Evolutionary conservation across 192 early-diverging fungal genomes (phyloP).

Genomic region (Gamsiella multidivaricata): DNA sequence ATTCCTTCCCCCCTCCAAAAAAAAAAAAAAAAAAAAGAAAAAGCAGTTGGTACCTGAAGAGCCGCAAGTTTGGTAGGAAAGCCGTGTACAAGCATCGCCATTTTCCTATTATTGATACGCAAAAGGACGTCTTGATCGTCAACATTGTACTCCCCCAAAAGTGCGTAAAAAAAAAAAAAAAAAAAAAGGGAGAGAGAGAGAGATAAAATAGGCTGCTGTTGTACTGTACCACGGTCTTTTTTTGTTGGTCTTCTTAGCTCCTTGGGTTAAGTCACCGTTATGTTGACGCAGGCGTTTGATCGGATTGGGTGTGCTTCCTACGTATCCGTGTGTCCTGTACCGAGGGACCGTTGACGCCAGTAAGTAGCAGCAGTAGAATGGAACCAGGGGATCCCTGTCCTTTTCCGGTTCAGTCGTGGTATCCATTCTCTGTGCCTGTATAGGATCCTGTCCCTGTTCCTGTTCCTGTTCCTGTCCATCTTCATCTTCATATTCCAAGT

Average conservation of each 20-base stretch:
- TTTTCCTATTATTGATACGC: constrained; percentile 19
- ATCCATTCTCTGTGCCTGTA: no score
- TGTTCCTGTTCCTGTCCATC: background rate
- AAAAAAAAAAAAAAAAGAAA: background rate
- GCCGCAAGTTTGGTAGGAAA: constrained; percentile 49
- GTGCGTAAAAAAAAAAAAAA: background rate
- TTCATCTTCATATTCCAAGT: background rate
- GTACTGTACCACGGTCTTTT: constrained; percentile 39
- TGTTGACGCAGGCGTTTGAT: constrained; percentile 39
- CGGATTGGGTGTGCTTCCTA: constrained; percentile 44
- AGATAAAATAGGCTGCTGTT: background rate
- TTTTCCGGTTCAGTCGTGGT: no score
- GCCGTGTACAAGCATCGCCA: constrained; percentile 33
- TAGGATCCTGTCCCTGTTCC: background rate
- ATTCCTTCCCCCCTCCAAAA: background rate
- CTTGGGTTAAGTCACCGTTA: constrained; percentile 46
- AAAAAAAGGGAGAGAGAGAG: no score
- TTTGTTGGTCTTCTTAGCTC: constrained; percentile 43
- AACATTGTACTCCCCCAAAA: no score
- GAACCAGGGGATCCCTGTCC: constrained; percentile 20
- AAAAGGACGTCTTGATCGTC: background rate
- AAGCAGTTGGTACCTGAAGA: constrained; percentile 21
- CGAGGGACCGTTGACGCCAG: constrained; percentile 36
- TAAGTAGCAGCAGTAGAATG: constrained; percentile 50
- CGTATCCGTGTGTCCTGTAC: constrained; percentile 39